Conservation (phyloP, 352 stramenopile genomes). For the Chrysophaeum taylorii region DNA sequence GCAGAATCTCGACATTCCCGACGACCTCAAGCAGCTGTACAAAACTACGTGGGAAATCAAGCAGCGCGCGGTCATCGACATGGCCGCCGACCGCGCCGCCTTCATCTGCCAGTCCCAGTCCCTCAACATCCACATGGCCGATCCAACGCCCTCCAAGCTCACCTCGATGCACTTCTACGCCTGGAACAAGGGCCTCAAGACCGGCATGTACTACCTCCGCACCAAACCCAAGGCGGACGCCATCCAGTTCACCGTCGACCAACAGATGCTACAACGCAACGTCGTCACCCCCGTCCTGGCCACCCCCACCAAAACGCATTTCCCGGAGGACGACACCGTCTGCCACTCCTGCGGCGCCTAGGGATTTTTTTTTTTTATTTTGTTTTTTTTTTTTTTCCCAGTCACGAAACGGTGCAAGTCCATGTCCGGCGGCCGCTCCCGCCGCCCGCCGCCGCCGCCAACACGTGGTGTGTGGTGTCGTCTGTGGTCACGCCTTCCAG, state of each 20-base stretch:
- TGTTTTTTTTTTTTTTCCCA: no score
- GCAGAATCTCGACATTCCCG: slow-evolving; percentile 71
- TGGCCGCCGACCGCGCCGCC: slow-evolving; percentile 91
- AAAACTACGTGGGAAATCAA: slow-evolving; percentile 99
- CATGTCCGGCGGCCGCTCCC: no score
- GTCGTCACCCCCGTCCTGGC: slow-evolving; percentile 11
- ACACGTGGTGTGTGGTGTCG: no score
- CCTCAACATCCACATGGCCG: slow-evolving; percentile 97
- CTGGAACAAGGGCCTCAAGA: slow-evolving; percentile 99
- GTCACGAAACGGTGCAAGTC: no score
- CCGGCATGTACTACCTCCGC: slow-evolving; percentile 99
- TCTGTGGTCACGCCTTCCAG: no score
- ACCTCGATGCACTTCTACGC: slow-evolving; percentile 99
- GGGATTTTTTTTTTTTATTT: no score
- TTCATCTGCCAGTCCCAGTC: slow-evolving; percentile 92
- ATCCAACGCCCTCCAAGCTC: slow-evolving; percentile 91
- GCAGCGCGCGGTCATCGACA: slow-evolving; percentile 89
- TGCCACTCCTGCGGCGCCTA: slow-evolving; percentile 64
- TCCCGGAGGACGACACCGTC: slow-evolving; percentile 57
- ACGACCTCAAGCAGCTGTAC: slow-evolving; percentile 80
- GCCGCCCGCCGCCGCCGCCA: no score
- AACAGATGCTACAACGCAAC: slow-evolving; percentile 62
- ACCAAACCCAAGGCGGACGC: slow-evolving; percentile 94
- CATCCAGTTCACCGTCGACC: slow-evolving; percentile 99
- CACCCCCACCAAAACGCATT: slow-evolving; percentile 18